Evolutionary conservation across 2,329 filamentous ascomycete genomes (phyloP), one percentile per base, ranked within the genome.

Genomic region (Allantophomopsis cytisporea): DNA sequence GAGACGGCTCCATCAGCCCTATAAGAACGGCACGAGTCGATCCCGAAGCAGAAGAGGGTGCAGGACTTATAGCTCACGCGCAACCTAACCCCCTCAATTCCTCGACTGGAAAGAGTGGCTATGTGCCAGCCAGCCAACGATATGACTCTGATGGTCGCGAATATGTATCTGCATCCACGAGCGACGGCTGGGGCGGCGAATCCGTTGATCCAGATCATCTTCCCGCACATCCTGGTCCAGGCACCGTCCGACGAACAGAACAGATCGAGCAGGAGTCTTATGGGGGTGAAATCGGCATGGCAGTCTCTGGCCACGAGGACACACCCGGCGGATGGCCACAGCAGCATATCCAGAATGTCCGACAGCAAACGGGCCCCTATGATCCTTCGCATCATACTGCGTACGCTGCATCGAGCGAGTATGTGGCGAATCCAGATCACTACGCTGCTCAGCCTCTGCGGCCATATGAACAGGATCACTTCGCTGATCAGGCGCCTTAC

Each of bases 61-160:
- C 47, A 13, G 49, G 50, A 10, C 37, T 56, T 18, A 54, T 56
- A 23, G 43, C 45, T 16, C 40, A 55, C 38, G 53, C 54, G 16
- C 51, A 56, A 35, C 53, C 52, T 12, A 45, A 55, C 36, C 49
- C 54, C 2, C 35, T 38, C 5, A 33, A 35, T 7, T 10, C 4
- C 6, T 14, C 17, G 14, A 12, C 23, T 13, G 31, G 38, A 31
- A 38, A 20, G 3, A 40, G 44, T 10, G 41, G 42, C 5, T 55
- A 57, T 35, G 42, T 47, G 2, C 52, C 54, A 13, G 51, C 53
- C 12, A 41, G 44, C 28, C 45, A 54, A 40, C 41, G 54, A 40
- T 55, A 55, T 37, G 51, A 54, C 41, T 30, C 35, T 1, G 41
- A 50, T 32, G 50, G 50, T 3, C 23, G 23, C 7, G 23, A 28